Evolutionary conservation across 1,139 yeast species (phyloP), one percentile per base, ranked within the genome.

Genomic region (Candida sojae): DNA sequence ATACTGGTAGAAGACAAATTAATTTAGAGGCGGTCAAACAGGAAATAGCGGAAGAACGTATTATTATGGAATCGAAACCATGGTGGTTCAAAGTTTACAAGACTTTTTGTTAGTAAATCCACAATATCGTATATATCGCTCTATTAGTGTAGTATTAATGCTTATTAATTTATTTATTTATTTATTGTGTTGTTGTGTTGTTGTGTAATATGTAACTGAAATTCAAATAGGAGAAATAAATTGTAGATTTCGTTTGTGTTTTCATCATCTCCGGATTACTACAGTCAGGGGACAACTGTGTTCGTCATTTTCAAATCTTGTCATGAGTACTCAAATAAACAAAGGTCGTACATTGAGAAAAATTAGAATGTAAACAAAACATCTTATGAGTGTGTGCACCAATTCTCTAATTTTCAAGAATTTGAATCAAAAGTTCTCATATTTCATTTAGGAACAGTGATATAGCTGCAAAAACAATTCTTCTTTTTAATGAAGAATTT

Each of bases 1-100:
- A 73, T 49, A 63, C 74, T 9, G 79, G 79, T 32, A 66, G 79
- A 60, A 64, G 75, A 56, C 73, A 71, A 48, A 61, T 65, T 45
- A 75, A 74, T 57, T 63, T 72, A 56, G 75, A 71, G 47, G 60
- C 63, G 6, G 61, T 70, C 48, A 69, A 66, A 52, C 70, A 70
- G 53, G 74, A 70, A 53, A 58, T 68, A 49, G 75, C 74, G 7
- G 75, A 70, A 53, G 69, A 66, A 39, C 59, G 59, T 48, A 53
- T 56, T 11, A 45, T 50, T 17, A 53, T 63, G 45, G 55, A 54
- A 28, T 51, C 52, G 43, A 66, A 59, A 51, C 65, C 70, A 5
- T 53, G 64, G 51, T 58, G 56, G 51, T 53, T 50, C 47, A 66
- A 64, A 53, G 35, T 60, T 17, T 66, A 56, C 48, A 54, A 57